Base-by-base conservation (phyloP, 768 basidiomycete species). In the Naematelia encephala region DNA sequence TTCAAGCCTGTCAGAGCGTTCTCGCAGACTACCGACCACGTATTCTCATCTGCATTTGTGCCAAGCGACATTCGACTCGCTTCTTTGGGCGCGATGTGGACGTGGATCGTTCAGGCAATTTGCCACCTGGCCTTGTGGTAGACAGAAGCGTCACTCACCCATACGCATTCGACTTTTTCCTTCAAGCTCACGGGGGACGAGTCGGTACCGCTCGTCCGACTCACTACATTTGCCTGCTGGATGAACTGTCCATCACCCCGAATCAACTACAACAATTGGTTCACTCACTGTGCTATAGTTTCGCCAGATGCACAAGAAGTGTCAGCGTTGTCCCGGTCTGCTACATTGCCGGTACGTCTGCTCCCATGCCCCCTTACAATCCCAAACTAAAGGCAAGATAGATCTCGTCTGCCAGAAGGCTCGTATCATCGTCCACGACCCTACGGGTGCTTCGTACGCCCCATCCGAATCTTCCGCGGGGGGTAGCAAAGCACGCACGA, bases 161-260 rank as follows among this genome's bases (percentile, higher is more conserved):
- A 2, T 73, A 72, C 62, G 72, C 72, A 4, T 73, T 73, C 44
- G 75, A 77, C 54, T 77, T 77, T 53, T 77, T 72, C 59, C 63
- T 74, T 12, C 75, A 76, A 58, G 69, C 72, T 16, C 72, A 73
- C 44, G 66, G 72, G 43, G 75, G 75, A 54, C 60, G 74, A 16
- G 69, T 73, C 50, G 75, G 75, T 19, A 76, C 75, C 2, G 73
- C 75, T 2, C 44, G 66, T 11, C 73, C 75, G 1, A 76, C 75
- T n/a, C 75, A 77, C 47, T 72, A 75, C 42, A 68, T 74, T 54
- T 73, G 71, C 43, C 56, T 70, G 26, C 51, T 73, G 5, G 73
- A 76, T 53, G 75, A 76, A 54, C 44, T 69, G 21, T 55, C 62
- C 11, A 60, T 73, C 19, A 72, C 64, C 19, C 69, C 73, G 10